A percentile compares a stretch with the other conserved stretches of the same genome.
phyloP scores from a whole-genome alignment of 2,329 filamentous ascomycete genomes.

The Cladosporium velox region DNA sequence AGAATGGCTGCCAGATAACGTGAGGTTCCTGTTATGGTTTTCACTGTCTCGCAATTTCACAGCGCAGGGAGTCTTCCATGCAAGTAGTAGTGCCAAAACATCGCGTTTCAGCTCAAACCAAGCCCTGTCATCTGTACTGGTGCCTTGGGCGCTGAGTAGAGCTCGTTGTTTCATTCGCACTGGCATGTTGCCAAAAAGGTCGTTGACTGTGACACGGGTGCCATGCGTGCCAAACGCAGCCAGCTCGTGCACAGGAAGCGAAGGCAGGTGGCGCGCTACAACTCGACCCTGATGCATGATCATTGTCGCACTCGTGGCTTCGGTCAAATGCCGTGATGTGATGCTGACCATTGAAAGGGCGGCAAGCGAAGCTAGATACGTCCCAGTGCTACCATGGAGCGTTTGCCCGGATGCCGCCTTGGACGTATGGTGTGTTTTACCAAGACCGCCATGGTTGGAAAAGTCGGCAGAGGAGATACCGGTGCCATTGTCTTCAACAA shows the following conservation, averaged over 20 bases:
- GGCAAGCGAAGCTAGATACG: constrained; percentile 75
- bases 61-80: constrained; percentile 61
- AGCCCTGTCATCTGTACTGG: constrained; percentile 69
- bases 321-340: constrained; percentile 66
- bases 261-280: constrained; percentile 65
- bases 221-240: constrained; percentile 52
- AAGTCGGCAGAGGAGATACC: constrained; percentile 80
- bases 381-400: constrained; percentile 68
- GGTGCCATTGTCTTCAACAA: constrained; percentile 78
- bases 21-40: constrained; percentile 28
- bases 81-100: constrained; percentile 67
- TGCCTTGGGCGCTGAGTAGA: constrained; percentile 62
- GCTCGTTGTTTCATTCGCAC: constrained; percentile 53
- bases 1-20: constrained; percentile 26
- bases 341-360: constrained; percentile 76
- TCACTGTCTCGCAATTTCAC: constrained; percentile 61
- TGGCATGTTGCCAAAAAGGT: constrained; percentile 58
- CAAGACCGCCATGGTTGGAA: constrained; percentile 66
- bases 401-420: constrained; percentile 53
- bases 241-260: constrained; percentile 60
- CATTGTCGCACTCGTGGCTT: constrained; percentile 65
- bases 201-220: constrained; percentile 13
- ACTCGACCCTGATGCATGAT: constrained; percentile 69
- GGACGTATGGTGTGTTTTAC: constrained; percentile 70
- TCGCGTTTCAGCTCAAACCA: constrained; percentile 67